Evolutionary conservation across 257 asterid species (phyloP), one percentile per base, ranked within the genome.

Genomic region (Solanum lycopersicoides): DNA sequence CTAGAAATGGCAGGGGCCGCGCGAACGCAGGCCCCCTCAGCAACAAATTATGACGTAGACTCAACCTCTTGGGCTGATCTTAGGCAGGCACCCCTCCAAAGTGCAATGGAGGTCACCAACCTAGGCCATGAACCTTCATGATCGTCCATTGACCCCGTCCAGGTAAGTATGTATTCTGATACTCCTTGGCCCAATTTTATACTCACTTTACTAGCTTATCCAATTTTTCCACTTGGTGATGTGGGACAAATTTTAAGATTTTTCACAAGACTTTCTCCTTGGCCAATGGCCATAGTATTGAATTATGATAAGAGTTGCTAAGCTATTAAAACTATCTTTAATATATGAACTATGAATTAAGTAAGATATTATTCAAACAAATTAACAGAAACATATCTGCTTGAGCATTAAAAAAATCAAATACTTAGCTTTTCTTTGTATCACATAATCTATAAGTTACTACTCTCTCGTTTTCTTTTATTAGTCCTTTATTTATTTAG

Each of bases 41-140:
- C 4, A 44, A 73, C 50, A 73, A 35, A 73, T 73, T 73, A 73
- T 73, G 50, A 73, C 50, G 10, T 37, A 73, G 50, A 8, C 82
- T 73, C 82, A 1, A 5, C 18, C 30, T 37, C 32, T 73, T 73
- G 50, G 47, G 18, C 0, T 18, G 18, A 73, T 14, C 50, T 73
- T 37, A 73, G 30, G 0, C 3, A 12, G 65, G 83, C 88, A 32
- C 89, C 91, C 91, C 76, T 88, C 73, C 88, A 0, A 35, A 42
- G 92, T 89, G 91, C 93, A 89, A 87, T 91, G 89, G 60, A 89
- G 32, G 90, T 82, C 88, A 77, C 86, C 86, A 37, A 21, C 79
- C 88, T 75, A 89, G 84, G 90, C 82, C 91, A 74, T 91, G 60
- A 68, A 41, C 90, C 90, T 87, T 76, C 0, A 6, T 68, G 93